phyloP scores from a whole-genome alignment of 208 protist genomes.

The Phytomonas serpens region DNA sequence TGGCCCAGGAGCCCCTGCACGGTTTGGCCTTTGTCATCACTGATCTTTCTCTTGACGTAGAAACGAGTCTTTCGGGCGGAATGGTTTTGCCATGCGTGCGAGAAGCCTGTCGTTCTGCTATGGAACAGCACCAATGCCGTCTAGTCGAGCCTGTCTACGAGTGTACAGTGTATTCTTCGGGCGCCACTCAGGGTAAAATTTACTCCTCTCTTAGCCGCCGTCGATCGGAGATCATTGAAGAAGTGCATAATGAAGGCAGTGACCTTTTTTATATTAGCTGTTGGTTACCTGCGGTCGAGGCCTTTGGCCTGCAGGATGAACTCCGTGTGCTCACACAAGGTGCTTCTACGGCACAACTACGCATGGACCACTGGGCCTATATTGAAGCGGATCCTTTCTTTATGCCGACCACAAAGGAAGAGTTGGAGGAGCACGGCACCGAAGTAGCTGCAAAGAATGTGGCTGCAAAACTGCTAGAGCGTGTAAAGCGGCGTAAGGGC shows the following conservation, averaged over 20 bases:
- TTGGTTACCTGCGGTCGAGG: conserved; percentile 94
- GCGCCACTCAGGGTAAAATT: conserved; percentile 77
- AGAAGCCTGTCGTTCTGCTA: conserved; percentile 90
- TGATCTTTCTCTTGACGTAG: conserved; percentile 37
- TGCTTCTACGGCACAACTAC: conserved; percentile 93
- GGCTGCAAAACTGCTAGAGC: conserved; percentile 74
- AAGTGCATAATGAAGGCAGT: conserved; percentile 96
- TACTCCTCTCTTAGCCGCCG: conserved; percentile 86
- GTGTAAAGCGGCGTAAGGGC: conserved; percentile 80
- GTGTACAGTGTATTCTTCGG: conserved; percentile 95
- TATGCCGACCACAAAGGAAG: conserved; percentile 95
- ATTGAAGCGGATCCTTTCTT: conserved; percentile 96
- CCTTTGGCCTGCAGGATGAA: conserved; percentile 96
- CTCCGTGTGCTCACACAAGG: conserved; percentile 93
- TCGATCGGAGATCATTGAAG: conserved; percentile 89
- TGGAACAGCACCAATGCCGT: conserved; percentile 86
- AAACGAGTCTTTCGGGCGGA: conserved; percentile 55
- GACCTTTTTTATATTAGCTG: conserved; percentile 94
- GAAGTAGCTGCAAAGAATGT: conserved; percentile 86
- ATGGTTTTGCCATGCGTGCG: conserved; percentile 93
- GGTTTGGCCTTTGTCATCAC: conserved; percentile 88
- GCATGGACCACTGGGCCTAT: conserved; percentile 92
- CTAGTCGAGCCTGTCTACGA: conserved; percentile 96
- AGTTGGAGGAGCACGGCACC: conserved; percentile 93
- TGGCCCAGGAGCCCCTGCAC: conserved; percentile 97